Evolutionary conservation across 1,284 basidiomycete species (phyloP), one percentile per base, ranked within the genome.

Genomic region (Puccinia hordei): DNA sequence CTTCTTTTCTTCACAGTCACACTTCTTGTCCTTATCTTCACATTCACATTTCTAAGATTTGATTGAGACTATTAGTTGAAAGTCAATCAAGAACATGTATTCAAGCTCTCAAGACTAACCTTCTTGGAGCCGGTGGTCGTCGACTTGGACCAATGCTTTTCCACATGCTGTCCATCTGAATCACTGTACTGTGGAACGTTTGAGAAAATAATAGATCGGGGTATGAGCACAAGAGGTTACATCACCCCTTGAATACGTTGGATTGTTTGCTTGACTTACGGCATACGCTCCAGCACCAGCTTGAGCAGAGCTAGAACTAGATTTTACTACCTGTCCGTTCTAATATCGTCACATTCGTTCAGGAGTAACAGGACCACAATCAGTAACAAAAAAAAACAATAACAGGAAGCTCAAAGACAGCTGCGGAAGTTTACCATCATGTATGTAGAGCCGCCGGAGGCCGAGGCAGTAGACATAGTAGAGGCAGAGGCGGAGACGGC

Each of bases 251-350:
- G 27, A 53, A 15, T 49, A 17, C 46, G 3, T 49, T 15, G 17
- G 6, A 49, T 49, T 51, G 46, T 15, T 33, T 12, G 46, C 27
- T 33, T 12, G 46, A 71, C 68, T 71, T n/a, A 71, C 68, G 24
- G 68, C 68, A 71, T 71, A 71, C 44, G 68, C 68, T 13, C 68
- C 68, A 22, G 68, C 68, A 24, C 68, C 51, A 22, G 68, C 68
- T 22, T 71, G 68, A 46, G 68, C 68, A 4, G 68, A 51, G 68
- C 68, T 53, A 2, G 68, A 71, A 46, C 46, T 53, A 22, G 68
- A 71, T 27, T 53, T 71, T 22, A 71, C 68, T 5, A 71, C 68
- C 22, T 71, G 12, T 5, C 68, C 68, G 38, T 71, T 71, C 68
- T 71, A 53, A 33, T 19, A 35, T 35, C 27, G 27, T 51, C 46